Evolutionary conservation across 139 green algal species (phyloP).

Genomic region (Coccomyxa sp.): DNA sequence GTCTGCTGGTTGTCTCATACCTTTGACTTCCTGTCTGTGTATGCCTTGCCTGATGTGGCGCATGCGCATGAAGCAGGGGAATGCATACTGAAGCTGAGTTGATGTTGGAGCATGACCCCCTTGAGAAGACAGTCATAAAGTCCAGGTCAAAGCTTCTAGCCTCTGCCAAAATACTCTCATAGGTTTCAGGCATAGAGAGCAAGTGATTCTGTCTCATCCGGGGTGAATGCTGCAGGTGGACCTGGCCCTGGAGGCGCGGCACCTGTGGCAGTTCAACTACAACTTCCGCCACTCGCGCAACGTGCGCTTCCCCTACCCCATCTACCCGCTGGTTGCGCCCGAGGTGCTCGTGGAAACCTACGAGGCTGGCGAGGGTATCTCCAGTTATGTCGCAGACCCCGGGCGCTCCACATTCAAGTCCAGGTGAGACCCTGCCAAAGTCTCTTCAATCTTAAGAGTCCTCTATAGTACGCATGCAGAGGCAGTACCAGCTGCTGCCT

Average conservation of each 20-base stretch:
- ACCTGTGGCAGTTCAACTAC: constrained; percentile 91
- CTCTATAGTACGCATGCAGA: no score
- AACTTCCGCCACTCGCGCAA: constrained; percentile 80
- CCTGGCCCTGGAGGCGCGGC: constrained; percentile 78
- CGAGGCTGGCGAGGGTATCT: constrained; percentile 83
- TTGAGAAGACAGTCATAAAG: no score
- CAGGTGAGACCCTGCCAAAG: not conserved
- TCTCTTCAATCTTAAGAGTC: not conserved
- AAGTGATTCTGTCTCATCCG: no score
- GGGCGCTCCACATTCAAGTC: not conserved
- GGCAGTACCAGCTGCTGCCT: not conserved
- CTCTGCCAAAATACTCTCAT: no score
- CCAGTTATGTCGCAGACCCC: constrained; percentile 30
- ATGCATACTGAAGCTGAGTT: no score
- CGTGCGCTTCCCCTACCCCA: constrained; percentile 85
- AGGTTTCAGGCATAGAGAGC: no score
- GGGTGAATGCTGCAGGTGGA: constrained; percentile 69
- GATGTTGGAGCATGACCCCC: no score
- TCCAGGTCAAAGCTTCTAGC: no score
- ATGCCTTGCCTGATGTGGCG: no score
- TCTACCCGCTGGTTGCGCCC: constrained; percentile 86
- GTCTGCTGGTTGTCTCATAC: no score
- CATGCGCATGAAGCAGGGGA: no score
- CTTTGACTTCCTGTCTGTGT: no score
- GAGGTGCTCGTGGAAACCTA: constrained; percentile 94